Evolutionary conservation across 192 early-diverging fungal species (phyloP).

Genomic region (Coemansia sp.): DNA sequence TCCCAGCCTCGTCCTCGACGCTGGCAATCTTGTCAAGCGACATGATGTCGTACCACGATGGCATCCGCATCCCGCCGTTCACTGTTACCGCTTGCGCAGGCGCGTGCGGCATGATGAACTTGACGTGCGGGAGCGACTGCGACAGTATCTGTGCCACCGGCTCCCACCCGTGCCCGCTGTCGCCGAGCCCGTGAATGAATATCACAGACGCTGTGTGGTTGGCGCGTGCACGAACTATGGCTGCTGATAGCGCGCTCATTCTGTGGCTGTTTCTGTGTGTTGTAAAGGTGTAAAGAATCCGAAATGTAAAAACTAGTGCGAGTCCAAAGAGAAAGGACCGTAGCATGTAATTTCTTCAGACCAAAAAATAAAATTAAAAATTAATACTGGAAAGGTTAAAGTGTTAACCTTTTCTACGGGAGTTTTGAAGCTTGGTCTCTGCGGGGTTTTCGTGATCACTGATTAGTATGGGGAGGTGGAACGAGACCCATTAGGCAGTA

Average conservation of each 20-base stretch:
- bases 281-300: neutral
- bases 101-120: conserved; percentile 90
- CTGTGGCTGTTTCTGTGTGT: neutral
- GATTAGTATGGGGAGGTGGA: no score
- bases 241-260: conserved; percentile 23
- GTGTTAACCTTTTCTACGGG: no score
- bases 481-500: no score
- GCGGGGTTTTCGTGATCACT: no score
- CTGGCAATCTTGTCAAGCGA: conserved; percentile 51
- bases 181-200: conserved; percentile 79
- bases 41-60: conserved; percentile 88
- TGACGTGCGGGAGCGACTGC: conserved; percentile 71
- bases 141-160: conserved; percentile 31
- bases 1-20: conserved; percentile 70
- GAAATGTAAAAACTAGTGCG: neutral
- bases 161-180: conserved; percentile 62
- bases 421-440: no score
- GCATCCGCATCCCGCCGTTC: conserved; percentile 80
- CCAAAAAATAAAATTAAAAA: neutral
- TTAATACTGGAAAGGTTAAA: neutral
- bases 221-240: conserved; percentile 50
- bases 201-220: conserved; percentile 79
- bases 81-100: conserved; percentile 66
- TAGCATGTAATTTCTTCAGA: conserved; percentile 1
- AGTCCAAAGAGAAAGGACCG: neutral